Evolutionary conservation across 2,329 filamentous ascomycete genomes (phyloP).

Genomic region (Cladophialophora immunda): DNA sequence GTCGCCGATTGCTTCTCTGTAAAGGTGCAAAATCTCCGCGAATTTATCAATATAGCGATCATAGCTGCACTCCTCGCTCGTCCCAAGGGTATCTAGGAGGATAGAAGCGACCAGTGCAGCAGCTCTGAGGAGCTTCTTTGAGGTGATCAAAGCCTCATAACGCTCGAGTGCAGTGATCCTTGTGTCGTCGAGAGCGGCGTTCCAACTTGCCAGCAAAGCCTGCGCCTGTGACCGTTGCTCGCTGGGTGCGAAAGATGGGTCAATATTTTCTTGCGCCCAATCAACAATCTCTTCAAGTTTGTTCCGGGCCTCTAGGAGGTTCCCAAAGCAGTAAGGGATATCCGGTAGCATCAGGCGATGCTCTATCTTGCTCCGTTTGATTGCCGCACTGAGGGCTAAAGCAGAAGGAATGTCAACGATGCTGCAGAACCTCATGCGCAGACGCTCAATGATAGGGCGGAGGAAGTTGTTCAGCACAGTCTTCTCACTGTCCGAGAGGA

Average conservation of each 20-base stretch:
- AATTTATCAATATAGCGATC: constrained; percentile 42
- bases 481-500: constrained; percentile 36
- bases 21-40: constrained; percentile 42
- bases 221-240: constrained; percentile 31
- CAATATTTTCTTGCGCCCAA: constrained; percentile 36
- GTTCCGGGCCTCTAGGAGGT: constrained; percentile 39
- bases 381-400: constrained; percentile 32
- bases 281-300: constrained; percentile 38
- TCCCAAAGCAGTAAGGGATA: constrained; percentile 31
- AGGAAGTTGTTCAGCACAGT: constrained; percentile 38
- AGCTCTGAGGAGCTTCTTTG: constrained; percentile 37
- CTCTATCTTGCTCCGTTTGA: constrained; percentile 28
- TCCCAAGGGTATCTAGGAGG: constrained; percentile 36
- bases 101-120: constrained; percentile 38
- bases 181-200: constrained; percentile 33
- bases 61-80: constrained; percentile 36
- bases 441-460: constrained; percentile 38
- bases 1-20: constrained; percentile 40
- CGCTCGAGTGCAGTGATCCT: constrained; percentile 29
- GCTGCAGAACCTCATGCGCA: constrained; percentile 39
- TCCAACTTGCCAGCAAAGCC: constrained; percentile 33
- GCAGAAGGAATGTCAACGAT: constrained; percentile 39
- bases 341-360: constrained; percentile 25
- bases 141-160: constrained; percentile 34
- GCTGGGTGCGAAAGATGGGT: constrained; percentile 12